These are phyloP conservation scores for Clitopilus passeckerianus DNA, from an alignment of 768 basidiomycete species.

Conservation along the genomic window DNA sequence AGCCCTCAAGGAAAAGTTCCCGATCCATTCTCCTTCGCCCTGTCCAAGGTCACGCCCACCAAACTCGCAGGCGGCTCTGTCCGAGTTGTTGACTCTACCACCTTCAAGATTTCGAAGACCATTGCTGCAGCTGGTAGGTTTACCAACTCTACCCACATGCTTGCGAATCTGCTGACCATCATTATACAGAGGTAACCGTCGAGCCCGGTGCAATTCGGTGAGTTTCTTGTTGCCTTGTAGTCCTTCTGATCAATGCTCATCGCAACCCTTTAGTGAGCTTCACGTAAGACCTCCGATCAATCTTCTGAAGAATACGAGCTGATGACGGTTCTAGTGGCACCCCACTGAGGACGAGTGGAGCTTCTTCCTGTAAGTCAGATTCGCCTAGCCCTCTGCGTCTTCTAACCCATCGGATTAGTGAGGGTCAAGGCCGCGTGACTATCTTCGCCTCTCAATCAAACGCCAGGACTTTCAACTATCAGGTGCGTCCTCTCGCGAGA, in stretches of 20 bases:
- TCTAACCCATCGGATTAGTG: slow-evolving; percentile 23
- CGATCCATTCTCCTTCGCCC: slow-evolving; percentile 39
- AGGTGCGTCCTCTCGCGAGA: slow-evolving; percentile 21
- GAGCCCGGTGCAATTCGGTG: slow-evolving; percentile 53
- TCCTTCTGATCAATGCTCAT: background rate
- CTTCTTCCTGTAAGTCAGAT: slow-evolving; percentile 43
- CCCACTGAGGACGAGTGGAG: slow-evolving; percentile 66
- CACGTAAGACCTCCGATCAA: slow-evolving; percentile 32
- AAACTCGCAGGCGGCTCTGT: slow-evolving; percentile 41
- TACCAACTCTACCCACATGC: background rate
- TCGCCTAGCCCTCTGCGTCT: background rate
- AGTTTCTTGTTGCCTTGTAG: slow-evolving; percentile 1
- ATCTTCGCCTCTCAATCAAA: slow-evolving; percentile 50
- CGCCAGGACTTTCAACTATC: slow-evolving; percentile 56
- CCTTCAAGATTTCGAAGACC: slow-evolving; percentile 45
- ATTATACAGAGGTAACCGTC: slow-evolving; percentile 41
- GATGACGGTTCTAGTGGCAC: slow-evolving; percentile 49
- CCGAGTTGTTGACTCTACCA: slow-evolving; percentile 47
- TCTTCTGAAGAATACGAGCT: background rate
- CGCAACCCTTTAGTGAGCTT: slow-evolving; percentile 35
- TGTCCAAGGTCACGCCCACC: slow-evolving; percentile 41
- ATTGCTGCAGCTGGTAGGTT: slow-evolving; percentile 40
- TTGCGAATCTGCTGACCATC: background rate
- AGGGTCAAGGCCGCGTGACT: slow-evolving; percentile 50
- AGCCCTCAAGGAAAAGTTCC: slow-evolving; percentile 42